These are phyloP conservation scores for Candolleomyces efflorescens DNA, from an alignment of 768 basidiomycete species.

Conservation along the genomic window DNA sequence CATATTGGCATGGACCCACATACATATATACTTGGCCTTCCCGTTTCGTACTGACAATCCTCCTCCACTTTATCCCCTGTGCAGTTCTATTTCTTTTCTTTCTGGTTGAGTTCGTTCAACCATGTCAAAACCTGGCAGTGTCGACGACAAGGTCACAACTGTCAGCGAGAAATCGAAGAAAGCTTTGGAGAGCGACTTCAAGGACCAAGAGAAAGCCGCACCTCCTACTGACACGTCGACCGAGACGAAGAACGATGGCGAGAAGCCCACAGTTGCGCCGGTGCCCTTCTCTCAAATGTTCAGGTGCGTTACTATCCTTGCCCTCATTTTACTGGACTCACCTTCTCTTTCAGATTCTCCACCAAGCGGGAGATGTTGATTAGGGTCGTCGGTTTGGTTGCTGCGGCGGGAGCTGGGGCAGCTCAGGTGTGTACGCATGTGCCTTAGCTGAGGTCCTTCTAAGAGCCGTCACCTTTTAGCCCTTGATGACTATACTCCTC, in stretches of 20 bases:
- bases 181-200: background rate
- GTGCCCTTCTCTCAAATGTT: slow-evolving; percentile 10
- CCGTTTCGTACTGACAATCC: background rate
- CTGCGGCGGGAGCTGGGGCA: slow-evolving; percentile 65
- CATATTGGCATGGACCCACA: too few relatives aligned
- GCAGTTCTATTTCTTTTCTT: background rate
- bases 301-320: background rate
- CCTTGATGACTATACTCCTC: slow-evolving; percentile 69
- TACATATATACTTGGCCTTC: background rate
- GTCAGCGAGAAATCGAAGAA: background rate
- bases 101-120: background rate
- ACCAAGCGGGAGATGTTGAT: slow-evolving; percentile 58
- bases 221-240: too few relatives aligned
- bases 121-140: background rate
- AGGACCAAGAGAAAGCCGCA: background rate
- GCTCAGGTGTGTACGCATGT: slow-evolving; percentile 59
- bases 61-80: background rate
- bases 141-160: background rate
- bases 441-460: too few relatives aligned
- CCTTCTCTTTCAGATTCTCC: slow-evolving; percentile 44
- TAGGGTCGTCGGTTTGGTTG: slow-evolving; percentile 57
- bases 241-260: background rate
- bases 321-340: background rate
- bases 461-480: slow-evolving; percentile 41
- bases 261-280: slow-evolving; percentile 5